Base-by-base conservation (phyloP, 2,329 filamentous ascomycete genomes). In the Paramyrothecium sp. region DNA sequence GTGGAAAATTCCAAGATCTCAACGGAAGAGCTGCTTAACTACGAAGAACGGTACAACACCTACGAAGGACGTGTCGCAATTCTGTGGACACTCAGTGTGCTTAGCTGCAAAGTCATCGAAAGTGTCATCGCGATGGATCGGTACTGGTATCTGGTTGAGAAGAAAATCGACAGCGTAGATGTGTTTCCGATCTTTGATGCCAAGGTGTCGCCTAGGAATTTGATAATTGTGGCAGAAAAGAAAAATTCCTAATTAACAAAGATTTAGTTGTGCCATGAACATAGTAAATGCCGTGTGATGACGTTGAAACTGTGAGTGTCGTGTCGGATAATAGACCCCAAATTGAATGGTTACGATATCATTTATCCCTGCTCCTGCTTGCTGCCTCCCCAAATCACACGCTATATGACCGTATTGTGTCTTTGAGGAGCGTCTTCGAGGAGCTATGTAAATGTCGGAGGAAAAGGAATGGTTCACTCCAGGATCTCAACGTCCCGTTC, bases 51-150 rank as follows among this genome's bases (percentile, higher is more conserved):
- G 2, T 71, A 70, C 51, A 41, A 53, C 21, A 34, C 51, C 1
- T 63, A 58, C 23, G 63, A 67, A 41, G 62, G 67, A 3, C 65
- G 61, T 33, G 63, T 72, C 3, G 66, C 70, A 2, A 71, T 72
- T 3, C 21, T 72, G 13, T 72, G 70, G 69, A 71, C 68, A 1
- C 56, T 72, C 16, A 65, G 70, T 10, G 60, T 71, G 13, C 52
- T 72, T 1, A 72, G 70, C 57, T 69, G 69, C 53, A 72, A 72
- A 54, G 54, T 70, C 1, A 64, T 72, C 3, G 69, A 72, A 58
- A 72, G 69, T 12, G 57, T 67, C 0, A 64, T 72, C 54, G 67
- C 65, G 1, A 51, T 71, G n/a, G 70, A 72, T 20, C 68, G 70
- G 2, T 71, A 69, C 44, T 65, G 60, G 60, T 71, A 66, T 53